Evolutionary conservation across 2,329 filamentous ascomycete genomes (phyloP), one percentile per base, ranked within the genome.

Genomic region (Coniochaeta prunicola): DNA sequence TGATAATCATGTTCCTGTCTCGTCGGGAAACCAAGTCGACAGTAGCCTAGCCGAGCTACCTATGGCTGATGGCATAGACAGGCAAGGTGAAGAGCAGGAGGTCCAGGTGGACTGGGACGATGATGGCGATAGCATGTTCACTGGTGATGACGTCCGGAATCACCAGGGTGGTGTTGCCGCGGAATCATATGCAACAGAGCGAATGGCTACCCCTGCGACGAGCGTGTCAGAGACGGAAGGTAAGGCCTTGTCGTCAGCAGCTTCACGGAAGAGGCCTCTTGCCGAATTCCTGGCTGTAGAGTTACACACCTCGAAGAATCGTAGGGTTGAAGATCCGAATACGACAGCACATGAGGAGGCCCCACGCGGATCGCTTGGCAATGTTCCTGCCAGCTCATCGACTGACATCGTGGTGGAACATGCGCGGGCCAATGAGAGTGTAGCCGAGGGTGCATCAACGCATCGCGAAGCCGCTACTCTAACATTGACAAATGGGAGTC

Each of bases 1-100:
- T 26, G 71, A 73, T 13, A 67, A 66, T 0, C 30, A 4, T 3
- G 3, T 36, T 12, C 45, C 45, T 30, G 15, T 50, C 2, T 8
- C 21, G 42, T 3, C 24, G 2, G n/a, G 6, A 26, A 12, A 28
- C 17, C 12, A 28, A 21, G 26, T 50, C n/a, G 45, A 50, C 17
- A 26, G 24, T 30, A 13, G 13, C 1, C 24, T 50, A 6, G 24
- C 45, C 17, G 24, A n/a, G 13, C 7, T 30, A 2, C 45, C 19
- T 9, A 30, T 50, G 24, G 24, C 24, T 17, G 36, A 30, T 30
- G 24, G 2, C 13, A 12, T 12, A 4, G 24, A 50, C 9, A 17
- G 17, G 24, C 5, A 50, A 7, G 8, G 7, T 13, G 13, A 26
- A 21, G 53, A 36, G 33, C 53, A 28, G 13, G 33, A 21, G 9